Base-by-base conservation (phyloP, 2,329 filamentous ascomycete species). In the Stemphylium lycopersici region DNA sequence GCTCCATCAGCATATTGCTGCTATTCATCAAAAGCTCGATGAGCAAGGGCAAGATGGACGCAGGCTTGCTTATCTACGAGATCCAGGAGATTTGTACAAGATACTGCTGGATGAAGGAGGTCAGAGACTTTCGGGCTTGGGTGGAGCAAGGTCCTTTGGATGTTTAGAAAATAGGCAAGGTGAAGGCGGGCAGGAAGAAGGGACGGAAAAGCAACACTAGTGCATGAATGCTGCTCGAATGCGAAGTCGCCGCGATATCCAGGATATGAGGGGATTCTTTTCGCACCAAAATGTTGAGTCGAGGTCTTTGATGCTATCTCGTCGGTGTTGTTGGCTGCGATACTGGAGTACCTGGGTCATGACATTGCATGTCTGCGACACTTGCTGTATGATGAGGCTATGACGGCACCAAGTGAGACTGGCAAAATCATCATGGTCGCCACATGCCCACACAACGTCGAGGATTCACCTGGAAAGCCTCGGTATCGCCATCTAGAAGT, bases 101-200 rank as follows among this genome's bases (percentile, higher is more conserved):
- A 45, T 78, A 74, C 57, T 65, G 76, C 26, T 77, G 74, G 69
- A 69, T 77, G 13, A 70, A 60, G 51, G 76, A 78, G 50, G 76
- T 77, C 6, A 66, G 76, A 29, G 74, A 75, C 24, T 76, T 78
- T 56, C 70, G 67, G 52, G 47, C 37, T 11, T 72, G 70, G 61
- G 51, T 73, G 13, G 69, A 70, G 40, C 45, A 54, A 22, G 46
- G 39, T 5, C 39, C 48, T 37, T 26, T 49, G 18, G 39, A 24
- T 18, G 36, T 33, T 18, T 54, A 48, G 63, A 66, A 42, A 67
- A 59, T 31, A 20, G 31, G 24, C 45, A 36, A 26, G 32, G 33
- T 11, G 37, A 50, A 39, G 33, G 24, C 20, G 33, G 15, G 12
- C 13, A 24, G 32, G 18, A 43, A 44, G 39, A 44, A 41, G n/a